Evolutionary conservation across 2,329 filamentous ascomycete species (phyloP).

Genomic region (Nemania sp.): DNA sequence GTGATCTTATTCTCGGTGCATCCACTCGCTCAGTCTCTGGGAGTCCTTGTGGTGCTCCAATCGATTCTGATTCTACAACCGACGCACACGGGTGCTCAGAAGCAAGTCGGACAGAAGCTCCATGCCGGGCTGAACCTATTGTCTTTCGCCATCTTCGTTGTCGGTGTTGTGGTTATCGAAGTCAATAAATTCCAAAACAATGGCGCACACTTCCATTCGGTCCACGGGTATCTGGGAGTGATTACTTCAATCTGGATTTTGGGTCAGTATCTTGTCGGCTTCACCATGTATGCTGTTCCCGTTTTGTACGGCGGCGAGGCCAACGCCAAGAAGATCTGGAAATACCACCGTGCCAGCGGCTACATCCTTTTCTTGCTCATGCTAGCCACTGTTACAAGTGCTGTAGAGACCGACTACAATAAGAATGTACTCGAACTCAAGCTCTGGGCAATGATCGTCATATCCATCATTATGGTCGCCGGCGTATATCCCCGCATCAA

Average conservation of each 20-base stretch:
- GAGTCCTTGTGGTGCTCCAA: conserved; percentile 75
- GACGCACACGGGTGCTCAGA: conserved; percentile 76
- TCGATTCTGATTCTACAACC: conserved; percentile 86
- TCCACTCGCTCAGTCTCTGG: conserved; percentile 71
- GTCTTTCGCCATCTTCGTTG: conserved; percentile 62
- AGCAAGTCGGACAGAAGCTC: conserved; percentile 59
- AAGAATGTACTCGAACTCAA: conserved; percentile 68
- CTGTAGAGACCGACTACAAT: conserved; percentile 77
- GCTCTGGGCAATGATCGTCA: conserved; percentile 74
- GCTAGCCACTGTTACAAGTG: conserved; percentile 72
- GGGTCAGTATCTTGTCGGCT: conserved; percentile 75
- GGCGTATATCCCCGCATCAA: conserved; percentile 80
- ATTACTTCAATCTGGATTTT: conserved; percentile 70
- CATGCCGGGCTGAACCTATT: conserved; percentile 74
- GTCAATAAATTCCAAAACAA: conserved; percentile 77
- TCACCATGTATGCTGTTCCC: conserved; percentile 80
- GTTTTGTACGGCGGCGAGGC: conserved; percentile 75
- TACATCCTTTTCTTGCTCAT: conserved; percentile 74
- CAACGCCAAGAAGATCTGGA: conserved; percentile 82
- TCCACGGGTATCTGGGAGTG: conserved; percentile 83
- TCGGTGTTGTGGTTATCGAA: conserved; percentile 73
- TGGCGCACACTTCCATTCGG: conserved; percentile 74
- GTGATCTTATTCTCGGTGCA: conserved; percentile 87
- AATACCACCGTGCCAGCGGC: conserved; percentile 80
- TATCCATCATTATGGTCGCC: conserved; percentile 65